These are phyloP conservation scores for Nicotiana undulata DNA, from an alignment of 257 asterid genomes.

Conservation along the genomic window DNA sequence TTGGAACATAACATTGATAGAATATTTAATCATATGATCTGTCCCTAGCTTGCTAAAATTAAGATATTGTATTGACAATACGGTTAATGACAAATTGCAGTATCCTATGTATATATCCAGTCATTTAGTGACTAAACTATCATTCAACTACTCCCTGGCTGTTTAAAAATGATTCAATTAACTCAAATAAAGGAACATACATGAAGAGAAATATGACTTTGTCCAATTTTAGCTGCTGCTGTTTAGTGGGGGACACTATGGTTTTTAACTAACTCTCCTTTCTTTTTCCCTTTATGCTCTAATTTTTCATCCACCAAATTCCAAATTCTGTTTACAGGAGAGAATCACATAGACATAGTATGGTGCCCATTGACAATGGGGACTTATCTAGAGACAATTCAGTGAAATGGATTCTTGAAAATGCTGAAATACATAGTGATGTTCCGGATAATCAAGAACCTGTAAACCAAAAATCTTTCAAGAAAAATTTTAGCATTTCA, in stretches of 20 bases:
- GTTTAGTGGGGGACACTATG: neutral
- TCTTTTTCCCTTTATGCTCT: neutral
- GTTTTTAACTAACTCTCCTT: neutral
- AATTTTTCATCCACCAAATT: neutral
- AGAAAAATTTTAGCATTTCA: conserved; percentile 6
- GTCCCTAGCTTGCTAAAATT: conserved; percentile 4
- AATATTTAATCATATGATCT: conserved; percentile 3
- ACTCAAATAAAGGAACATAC: neutral
- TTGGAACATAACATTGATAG: neutral
- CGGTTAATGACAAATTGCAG: neutral
- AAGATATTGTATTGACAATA: neutral
- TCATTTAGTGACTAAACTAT: neutral
- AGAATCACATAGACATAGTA: conserved; percentile 2
- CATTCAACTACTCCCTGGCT: neutral
- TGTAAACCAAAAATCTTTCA: neutral
- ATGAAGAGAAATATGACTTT: neutral
- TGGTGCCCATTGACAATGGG: conserved; percentile 21
- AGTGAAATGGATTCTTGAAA: conserved; percentile 43
- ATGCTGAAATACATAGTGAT: conserved; percentile 37
- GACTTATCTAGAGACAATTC: conserved; percentile 26
- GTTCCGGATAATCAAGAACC: conserved; percentile 17
- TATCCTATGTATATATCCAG: neutral
- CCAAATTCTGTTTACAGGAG: neutral
- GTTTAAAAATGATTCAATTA: neutral
- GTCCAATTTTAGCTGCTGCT: neutral